Conservation (phyloP, 176 grass and related monocot species). For the Aegilops tauschii region DNA sequence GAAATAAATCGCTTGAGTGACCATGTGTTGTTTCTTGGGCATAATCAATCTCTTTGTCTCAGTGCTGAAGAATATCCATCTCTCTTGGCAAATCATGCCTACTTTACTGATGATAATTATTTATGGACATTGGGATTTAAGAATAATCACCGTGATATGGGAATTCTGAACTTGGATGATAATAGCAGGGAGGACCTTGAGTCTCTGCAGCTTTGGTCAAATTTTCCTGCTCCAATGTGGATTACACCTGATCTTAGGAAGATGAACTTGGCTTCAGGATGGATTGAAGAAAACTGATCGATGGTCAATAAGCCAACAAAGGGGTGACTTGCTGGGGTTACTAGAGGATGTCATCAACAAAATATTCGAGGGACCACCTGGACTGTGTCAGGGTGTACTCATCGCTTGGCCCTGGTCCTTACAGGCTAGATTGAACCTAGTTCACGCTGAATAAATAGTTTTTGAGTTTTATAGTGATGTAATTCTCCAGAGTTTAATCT, state of each 20-base stretch:
- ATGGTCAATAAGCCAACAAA: neutral
- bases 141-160: neutral
- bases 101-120: neutral
- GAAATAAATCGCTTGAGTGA: neutral
- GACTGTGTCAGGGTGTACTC: no score
- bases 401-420: neutral
- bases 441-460: neutral
- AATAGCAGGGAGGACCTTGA: neutral
- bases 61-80: neutral
- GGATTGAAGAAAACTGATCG: neutral
- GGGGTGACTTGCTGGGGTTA: neutral
- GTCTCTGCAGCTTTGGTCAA: neutral
- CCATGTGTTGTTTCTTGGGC: slow-evolving; percentile 5
- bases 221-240: neutral
- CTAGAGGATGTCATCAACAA: no score
- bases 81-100: neutral
- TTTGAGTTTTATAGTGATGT: neutral
- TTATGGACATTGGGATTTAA: neutral
- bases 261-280: neutral
- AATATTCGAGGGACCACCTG: no score
- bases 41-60: neutral
- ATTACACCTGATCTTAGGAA: neutral
- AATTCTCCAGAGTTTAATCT: neutral
- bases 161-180: neutral
- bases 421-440: neutral